Conservation (phyloP, 2,329 filamentous ascomycete species). For the Microascus cirrosus region DNA sequence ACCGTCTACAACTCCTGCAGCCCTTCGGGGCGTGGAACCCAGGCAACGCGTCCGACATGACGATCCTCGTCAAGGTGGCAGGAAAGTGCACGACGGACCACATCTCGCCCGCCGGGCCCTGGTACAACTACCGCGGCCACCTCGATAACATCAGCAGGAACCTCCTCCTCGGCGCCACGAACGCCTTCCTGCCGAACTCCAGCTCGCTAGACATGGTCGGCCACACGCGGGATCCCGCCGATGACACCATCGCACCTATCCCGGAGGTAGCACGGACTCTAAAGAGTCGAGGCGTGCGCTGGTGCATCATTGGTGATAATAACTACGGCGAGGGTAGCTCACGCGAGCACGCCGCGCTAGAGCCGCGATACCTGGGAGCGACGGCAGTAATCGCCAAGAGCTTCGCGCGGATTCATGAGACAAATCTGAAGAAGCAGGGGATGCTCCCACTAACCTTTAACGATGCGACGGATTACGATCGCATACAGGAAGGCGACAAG, state of each 20-base stretch:
- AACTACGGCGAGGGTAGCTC: slow-evolving; percentile 98
- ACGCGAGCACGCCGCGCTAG: slow-evolving; percentile 94
- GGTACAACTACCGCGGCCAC: slow-evolving; percentile 98
- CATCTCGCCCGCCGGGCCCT: slow-evolving; percentile 93
- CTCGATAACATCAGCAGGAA: slow-evolving; percentile 99
- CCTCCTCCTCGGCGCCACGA: slow-evolving; percentile 97
- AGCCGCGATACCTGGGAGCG: slow-evolving; percentile 93
- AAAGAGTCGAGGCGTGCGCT: slow-evolving; percentile 91
- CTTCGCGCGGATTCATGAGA: slow-evolving; percentile 99
- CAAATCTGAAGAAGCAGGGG: slow-evolving; percentile 99
- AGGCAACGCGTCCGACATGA: slow-evolving; percentile 73
- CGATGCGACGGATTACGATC: slow-evolving; percentile 94
- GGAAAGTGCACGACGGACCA: slow-evolving; percentile 97
- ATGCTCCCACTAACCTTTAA: slow-evolving; percentile 97
- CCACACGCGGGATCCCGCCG: slow-evolving; percentile 56
- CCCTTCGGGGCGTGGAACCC: slow-evolving; percentile 86
- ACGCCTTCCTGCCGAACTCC: slow-evolving; percentile 88
- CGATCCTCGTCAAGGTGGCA: slow-evolving; percentile 91
- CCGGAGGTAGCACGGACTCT: slow-evolving; percentile 94
- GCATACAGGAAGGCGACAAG: slow-evolving; percentile 85
- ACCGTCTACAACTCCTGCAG: slow-evolving; percentile 84
- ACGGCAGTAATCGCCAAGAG: slow-evolving; percentile 91
- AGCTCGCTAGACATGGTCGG: slow-evolving; percentile 89
- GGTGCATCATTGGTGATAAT: slow-evolving; percentile 98
- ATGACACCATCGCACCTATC: slow-evolving; percentile 73